These are phyloP conservation scores for Orbilia oligospora DNA, from an alignment of 2,329 filamentous ascomycete genomes.

Conservation along the genomic window DNA sequence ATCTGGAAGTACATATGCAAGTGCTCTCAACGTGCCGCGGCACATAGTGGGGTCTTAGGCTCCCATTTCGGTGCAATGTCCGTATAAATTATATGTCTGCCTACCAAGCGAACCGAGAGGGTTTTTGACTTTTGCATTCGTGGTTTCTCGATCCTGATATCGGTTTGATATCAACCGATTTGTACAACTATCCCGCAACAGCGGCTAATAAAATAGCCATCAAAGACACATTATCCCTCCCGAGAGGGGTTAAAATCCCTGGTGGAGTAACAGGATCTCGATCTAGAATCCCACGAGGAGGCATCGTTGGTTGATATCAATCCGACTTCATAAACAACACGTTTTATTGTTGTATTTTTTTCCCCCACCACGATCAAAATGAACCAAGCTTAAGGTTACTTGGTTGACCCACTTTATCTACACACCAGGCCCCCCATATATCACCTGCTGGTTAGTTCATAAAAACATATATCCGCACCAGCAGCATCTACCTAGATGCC, in stretches of 20 bases:
- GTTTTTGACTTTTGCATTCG: not conserved
- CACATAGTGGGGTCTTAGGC: constrained; percentile 12
- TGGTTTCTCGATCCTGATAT: not conserved
- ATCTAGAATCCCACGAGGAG: constrained; percentile 75
- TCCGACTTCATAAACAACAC: constrained; percentile 6
- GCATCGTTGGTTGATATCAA: constrained; percentile 6
- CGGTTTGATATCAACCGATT: constrained; percentile 21
- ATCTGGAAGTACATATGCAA: not conserved
- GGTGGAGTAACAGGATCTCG: constrained; percentile 93
- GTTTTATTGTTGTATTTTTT: constrained; percentile 8
- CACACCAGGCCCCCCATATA: constrained; percentile 70
- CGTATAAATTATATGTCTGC: constrained; percentile 24
- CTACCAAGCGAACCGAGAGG: constrained; percentile 16
- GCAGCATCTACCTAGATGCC: not conserved
- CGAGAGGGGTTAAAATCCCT: constrained; percentile 82
- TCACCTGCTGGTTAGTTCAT: constrained; percentile 5
- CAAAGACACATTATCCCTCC: constrained; percentile 77
- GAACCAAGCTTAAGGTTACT: constrained; percentile 46
- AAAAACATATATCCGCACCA: not conserved
- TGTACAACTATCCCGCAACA: constrained; percentile 75
- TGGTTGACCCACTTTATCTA: constrained; percentile 60
- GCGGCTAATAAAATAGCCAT: constrained; percentile 90
- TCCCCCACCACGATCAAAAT: not conserved
- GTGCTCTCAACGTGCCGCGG: not conserved
- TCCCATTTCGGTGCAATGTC: constrained; percentile 23